Evolutionary conservation across 768 basidiomycete genomes (phyloP), one percentile per base, ranked within the genome.

Genomic region (Rhizopogon roseolus): DNA sequence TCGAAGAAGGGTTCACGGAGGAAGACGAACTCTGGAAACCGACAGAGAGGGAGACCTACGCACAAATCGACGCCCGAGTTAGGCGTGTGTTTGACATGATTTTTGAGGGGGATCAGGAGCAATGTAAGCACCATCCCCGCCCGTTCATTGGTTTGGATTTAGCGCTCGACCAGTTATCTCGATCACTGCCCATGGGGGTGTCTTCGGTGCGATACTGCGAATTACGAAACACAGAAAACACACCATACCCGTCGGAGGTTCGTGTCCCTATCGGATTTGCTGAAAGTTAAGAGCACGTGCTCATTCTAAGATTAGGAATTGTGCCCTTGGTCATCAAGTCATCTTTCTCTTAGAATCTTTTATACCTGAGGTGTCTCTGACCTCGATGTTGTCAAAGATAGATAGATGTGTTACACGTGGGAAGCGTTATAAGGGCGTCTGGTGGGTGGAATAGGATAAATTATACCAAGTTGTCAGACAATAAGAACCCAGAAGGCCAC

Each of bases 161-260:
- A 25, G 32, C 19, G 4, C 45, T 9, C 39, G 10, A 7, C 25
- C 40, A 89, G 88, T 80, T 57, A 77, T 88, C 16, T 83, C 85
- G 4, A 77, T 88, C 54, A 86, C 85, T 1, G 78, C 81, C 1
- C 88, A 90, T 61, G 75, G 80, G 16, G 84, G 80, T 0, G 78
- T 84, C 55, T 84, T 85, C 41, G 75, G 76, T 41, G 81, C 77
- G 1, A 79, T 87, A 48, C 58, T 86, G 58, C 68, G 63, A 4
- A 74, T 74, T 0, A 66, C 81, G 28, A 78, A 73, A 4, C 75
- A 82, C n/a, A 62, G 63, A 2, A 54, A 50, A 8, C 82, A 78
- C 63, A 45, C 59, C 5, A 65, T 88, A 19, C 78, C 81, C 1
- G 86, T 85, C 5, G 87, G 88, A 73, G 88, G 88, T 80, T 44